phyloP scores from a whole-genome alignment of 768 basidiomycete species.

The Phylloporus scabripes region DNA sequence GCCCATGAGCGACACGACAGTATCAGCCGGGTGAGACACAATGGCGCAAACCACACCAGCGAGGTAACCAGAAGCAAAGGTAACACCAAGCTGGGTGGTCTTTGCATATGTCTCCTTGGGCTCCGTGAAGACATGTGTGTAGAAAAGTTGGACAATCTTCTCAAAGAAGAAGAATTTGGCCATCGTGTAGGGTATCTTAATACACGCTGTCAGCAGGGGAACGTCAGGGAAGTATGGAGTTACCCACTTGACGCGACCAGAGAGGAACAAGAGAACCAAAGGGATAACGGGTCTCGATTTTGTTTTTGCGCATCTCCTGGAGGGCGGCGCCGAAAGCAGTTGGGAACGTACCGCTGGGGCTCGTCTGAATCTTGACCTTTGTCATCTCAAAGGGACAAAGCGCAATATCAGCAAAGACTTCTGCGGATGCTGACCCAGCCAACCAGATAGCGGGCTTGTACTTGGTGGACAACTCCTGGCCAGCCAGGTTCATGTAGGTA shows the following conservation, averaged over 20 bases:
- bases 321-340: constrained; percentile 66
- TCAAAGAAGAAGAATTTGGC: constrained; percentile 98
- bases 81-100: constrained; percentile 82
- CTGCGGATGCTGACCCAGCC: constrained; percentile 88
- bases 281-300: constrained; percentile 71
- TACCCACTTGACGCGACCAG: constrained; percentile 60
- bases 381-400: constrained; percentile 94
- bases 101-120: constrained; percentile 78
- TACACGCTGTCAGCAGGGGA: background rate
- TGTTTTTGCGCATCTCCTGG: constrained; percentile 61
- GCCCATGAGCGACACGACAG: constrained; percentile 88
- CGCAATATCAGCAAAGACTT: constrained; percentile 94
- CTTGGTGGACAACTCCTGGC: constrained; percentile 70
- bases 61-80: constrained; percentile 87
- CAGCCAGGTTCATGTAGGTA: constrained; percentile 81
- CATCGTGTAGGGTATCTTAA: constrained; percentile 85
- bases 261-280: constrained; percentile 82
- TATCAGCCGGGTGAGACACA: constrained; percentile 95
- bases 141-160: constrained; percentile 81
- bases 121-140: constrained; percentile 77
- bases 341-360: constrained; percentile 71
- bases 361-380: constrained; percentile 88
- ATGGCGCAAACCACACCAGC: constrained; percentile 94
- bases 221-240: background rate
- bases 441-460: constrained; percentile 93